Conservation (phyloP, 192 early-diverging fungal species). For the Tieghemiomyces parasiticus region DNA sequence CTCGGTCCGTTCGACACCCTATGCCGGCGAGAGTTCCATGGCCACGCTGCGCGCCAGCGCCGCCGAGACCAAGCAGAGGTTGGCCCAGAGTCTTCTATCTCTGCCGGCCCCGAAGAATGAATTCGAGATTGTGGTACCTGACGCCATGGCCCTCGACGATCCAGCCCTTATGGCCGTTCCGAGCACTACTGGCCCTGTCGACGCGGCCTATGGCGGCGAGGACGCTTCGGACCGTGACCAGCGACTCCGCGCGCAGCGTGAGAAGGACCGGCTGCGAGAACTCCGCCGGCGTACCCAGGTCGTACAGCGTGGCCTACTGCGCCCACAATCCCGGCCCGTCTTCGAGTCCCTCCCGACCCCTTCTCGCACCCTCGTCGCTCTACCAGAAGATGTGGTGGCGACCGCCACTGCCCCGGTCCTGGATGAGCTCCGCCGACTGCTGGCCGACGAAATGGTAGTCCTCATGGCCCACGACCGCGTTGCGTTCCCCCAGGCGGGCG, state of each 20-base stretch:
- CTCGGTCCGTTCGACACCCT: conserved; percentile 46
- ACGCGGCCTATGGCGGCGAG: conserved; percentile 35
- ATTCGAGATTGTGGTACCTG: conserved; percentile 66
- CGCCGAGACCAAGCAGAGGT: conserved; percentile 34
- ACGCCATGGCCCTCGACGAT: conserved; percentile 14
- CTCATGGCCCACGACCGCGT: conserved; percentile 57
- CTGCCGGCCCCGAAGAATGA: conserved; percentile 87
- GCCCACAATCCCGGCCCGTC: conserved; percentile 31
- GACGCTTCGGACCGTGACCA: conserved; percentile 60
- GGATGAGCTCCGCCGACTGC: conserved; percentile 32
- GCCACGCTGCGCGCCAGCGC: too few species aligned
- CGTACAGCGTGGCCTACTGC: conserved; percentile 61
- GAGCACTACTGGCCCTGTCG: too few species aligned
- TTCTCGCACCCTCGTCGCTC: conserved; percentile 13
- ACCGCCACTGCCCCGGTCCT: conserved; percentile 15
- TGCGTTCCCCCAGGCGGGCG: conserved; percentile 50
- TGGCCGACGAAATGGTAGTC: conserved; percentile 55
- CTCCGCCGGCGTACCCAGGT: conserved; percentile 50
- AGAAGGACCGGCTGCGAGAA: conserved; percentile 28
- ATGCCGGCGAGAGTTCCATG: conserved; percentile 29
- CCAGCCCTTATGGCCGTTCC: conserved; percentile 11
- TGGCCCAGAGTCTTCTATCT: conserved; percentile 46
- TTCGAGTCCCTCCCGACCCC: conserved; percentile 1
- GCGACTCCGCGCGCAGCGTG: conserved; percentile 27
- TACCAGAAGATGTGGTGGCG: conserved; percentile 13